phyloP scores from a whole-genome alignment of 768 basidiomycete genomes.

The Naematelia aurantialba region DNA sequence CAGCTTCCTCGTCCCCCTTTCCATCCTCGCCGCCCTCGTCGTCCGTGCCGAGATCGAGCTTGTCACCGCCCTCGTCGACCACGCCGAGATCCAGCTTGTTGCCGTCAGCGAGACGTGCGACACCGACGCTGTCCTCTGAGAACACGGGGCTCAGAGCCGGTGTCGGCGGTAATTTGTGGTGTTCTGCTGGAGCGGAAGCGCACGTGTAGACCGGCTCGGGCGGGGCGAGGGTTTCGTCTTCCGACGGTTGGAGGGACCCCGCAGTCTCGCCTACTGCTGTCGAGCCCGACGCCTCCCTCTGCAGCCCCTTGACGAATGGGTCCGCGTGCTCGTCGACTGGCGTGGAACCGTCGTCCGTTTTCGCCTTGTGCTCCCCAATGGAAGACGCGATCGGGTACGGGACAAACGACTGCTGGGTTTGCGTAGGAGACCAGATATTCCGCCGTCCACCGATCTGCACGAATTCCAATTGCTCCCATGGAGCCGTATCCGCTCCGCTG shows the following conservation, averaged over 20 bases:
- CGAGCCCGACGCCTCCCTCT: not conserved
- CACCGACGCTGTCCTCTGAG: not conserved
- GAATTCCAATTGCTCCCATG: constrained; percentile 43
- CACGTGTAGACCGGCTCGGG: not conserved
- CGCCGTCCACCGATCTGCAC: constrained; percentile 22
- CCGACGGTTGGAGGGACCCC: not conserved
- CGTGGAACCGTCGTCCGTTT: no score
- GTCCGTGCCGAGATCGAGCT: constrained; percentile 2
- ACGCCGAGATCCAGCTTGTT: not conserved
- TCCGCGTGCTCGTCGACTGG: not conserved
- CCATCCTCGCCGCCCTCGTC: not conserved
- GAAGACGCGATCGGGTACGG: not conserved
- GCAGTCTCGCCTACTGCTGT: not conserved
- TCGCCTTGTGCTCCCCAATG: no score
- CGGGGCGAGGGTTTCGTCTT: not conserved
- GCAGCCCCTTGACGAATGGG: constrained; percentile 3
- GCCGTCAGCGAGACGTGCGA: no score
- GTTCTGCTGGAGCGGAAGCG: not conserved
- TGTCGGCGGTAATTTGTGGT: not conserved
- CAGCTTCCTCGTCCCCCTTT: constrained; percentile 5
- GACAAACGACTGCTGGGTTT: not conserved
- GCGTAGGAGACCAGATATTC: not conserved
- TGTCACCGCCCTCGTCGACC: not conserved
- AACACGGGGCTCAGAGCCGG: not conserved
- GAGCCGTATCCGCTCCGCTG: constrained; percentile 30